These are phyloP conservation scores for Vigna unguiculata DNA, from an alignment of 306 rosid genomes.

Conservation along the genomic window DNA sequence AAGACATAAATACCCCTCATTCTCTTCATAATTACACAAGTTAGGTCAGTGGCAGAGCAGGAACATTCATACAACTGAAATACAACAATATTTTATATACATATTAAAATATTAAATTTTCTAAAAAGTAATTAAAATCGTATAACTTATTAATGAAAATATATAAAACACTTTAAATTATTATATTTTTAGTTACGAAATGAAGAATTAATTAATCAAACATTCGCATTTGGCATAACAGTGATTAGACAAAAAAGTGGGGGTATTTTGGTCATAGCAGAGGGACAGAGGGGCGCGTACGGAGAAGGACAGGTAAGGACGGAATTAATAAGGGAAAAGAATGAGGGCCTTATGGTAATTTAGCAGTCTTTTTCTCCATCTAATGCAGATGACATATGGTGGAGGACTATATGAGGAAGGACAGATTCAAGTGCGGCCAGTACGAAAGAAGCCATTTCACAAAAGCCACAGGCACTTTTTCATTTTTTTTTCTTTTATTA, in stretches of 20 bases:
- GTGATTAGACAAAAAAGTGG: not conserved
- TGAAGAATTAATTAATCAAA: no score
- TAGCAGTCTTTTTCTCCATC: constrained; percentile 23
- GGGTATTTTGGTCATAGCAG: constrained; percentile 36
- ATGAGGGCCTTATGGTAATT: constrained; percentile 52
- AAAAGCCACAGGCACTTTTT: not conserved
- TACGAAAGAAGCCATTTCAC: constrained; percentile 61
- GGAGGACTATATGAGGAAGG: constrained; percentile 98
- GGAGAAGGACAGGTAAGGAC: constrained; percentile 73
- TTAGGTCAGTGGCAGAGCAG: not conserved
- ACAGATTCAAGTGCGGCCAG: constrained; percentile 83
- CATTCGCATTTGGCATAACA: not conserved
- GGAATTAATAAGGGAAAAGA: not conserved
- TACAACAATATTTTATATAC: no score
- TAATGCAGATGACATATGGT: constrained; percentile 59
- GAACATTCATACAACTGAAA: no score
- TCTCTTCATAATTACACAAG: not conserved
- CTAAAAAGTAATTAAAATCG: no score
- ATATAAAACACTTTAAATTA: no score
- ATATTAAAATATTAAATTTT: no score
- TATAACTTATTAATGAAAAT: no score
- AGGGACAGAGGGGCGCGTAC: constrained; percentile 46
- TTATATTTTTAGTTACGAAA: no score
- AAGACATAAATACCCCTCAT: constrained; percentile 44
- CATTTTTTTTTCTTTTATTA: not conserved